Base-by-base conservation (phyloP, 805 yeast genomes). In the Candida sphagnicola region DNA sequence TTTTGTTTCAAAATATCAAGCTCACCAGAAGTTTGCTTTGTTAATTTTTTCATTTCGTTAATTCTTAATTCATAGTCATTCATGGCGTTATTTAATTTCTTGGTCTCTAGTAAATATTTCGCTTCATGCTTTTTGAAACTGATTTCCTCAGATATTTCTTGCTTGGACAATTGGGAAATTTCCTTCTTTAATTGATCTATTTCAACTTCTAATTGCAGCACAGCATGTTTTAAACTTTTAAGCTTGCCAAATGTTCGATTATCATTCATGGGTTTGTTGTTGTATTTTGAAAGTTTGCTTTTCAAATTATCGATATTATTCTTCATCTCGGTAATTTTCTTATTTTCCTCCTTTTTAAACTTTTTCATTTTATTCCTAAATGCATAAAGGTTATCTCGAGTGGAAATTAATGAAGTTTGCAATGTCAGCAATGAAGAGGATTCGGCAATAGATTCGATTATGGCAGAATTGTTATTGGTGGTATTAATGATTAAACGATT, bases 181-280 rank as follows among this genome's bases (percentile, higher is more conserved):
- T 51, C 44, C 21, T 36, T 35, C 17, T 51, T 48, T 31, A 63
- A 48, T 6, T 45, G 50, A 12, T 45, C 44, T 14, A 67, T 59
- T 28, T 68, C 74, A 18, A 42, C 39, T 41, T 67, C 71, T 34
- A 65, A 49, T 46, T 68, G 73, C 12, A 50, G 48, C 4, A 65
- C 68, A 0, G 66, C 53, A 39, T 67, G 70, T 42, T 67, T 58
- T 32, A 68, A 55, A 5, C 72, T 69, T 42, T 62, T 64, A 25
- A 68, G 46, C 39, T 66, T 67, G 3, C 70, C 66, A 41, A 59
- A 52, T 0, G 53, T 45, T 34, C 68, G 48, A 18, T 50, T 55
- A 30, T 68, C 71, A 39, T 49, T 56, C 12, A 40, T 34, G 11
- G 32, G 40, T 26, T 49, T 53, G 29, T 42, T 47, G 11, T 52